phyloP scores from a whole-genome alignment of 371 early-diverging fungal genomes.

The Rhizomucor pusillus region DNA sequence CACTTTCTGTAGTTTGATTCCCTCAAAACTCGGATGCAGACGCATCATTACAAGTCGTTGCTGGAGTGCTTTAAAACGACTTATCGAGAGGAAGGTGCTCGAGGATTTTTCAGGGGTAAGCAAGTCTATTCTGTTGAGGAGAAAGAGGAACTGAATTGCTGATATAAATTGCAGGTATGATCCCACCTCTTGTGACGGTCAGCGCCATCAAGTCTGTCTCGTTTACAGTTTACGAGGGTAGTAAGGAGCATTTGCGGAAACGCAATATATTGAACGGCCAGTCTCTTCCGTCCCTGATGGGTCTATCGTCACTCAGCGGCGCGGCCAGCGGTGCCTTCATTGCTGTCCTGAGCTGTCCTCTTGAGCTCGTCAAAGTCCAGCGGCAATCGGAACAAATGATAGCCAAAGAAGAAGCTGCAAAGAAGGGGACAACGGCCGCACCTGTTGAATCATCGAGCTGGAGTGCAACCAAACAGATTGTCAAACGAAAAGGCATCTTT shows the following conservation, averaged over 20 bases:
- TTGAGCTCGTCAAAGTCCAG: constrained; percentile 81
- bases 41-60: constrained; percentile 67
- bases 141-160: not conserved
- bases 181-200: constrained; percentile 73
- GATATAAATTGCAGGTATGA: constrained; percentile 60
- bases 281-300: constrained; percentile 36
- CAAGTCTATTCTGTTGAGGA: not conserved
- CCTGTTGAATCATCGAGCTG: constrained; percentile 36
- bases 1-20: constrained; percentile 63
- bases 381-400: constrained; percentile 68
- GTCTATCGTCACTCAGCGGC: constrained; percentile 59
- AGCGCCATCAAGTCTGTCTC: constrained; percentile 73
- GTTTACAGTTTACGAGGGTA: constrained; percentile 71
- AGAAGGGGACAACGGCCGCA: not conserved
- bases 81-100: constrained; percentile 66
- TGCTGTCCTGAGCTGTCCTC: constrained; percentile 68
- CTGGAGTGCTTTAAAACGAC: constrained; percentile 65
- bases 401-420: constrained; percentile 1
- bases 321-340: constrained; percentile 65
- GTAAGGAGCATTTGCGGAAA: constrained; percentile 34
- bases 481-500: constrained; percentile 44
- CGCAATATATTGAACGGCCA: constrained; percentile 28
- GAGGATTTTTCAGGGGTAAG: constrained; percentile 70
- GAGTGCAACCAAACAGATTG: constrained; percentile 54
- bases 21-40: constrained; percentile 82